phyloP scores from a whole-genome alignment of 1,284 basidiomycete species.

The Takashimella koratensis region DNA sequence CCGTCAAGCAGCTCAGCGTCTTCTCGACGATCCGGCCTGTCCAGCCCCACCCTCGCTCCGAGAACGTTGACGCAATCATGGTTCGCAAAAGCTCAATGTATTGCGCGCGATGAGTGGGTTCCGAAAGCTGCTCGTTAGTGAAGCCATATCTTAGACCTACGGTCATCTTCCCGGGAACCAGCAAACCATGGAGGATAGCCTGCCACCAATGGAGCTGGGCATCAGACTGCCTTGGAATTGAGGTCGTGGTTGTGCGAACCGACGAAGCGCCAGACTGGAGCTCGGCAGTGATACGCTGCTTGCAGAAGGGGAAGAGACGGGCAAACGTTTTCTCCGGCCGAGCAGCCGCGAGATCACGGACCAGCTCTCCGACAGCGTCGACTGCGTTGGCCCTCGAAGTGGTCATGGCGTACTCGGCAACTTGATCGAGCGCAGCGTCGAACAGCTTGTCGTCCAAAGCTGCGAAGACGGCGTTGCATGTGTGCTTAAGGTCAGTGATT shows the following conservation, averaged over 20 bases:
- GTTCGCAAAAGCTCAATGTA: slow-evolving; percentile 62
- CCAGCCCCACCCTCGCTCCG: slow-evolving; percentile 83
- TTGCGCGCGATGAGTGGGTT: slow-evolving; percentile 20
- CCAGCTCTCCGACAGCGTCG: slow-evolving; percentile 81
- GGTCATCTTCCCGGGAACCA: slow-evolving; percentile 33
- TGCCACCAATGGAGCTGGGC: slow-evolving; percentile 85
- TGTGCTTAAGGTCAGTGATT: slow-evolving; percentile 35
- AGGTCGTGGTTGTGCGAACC: slow-evolving; percentile 79
- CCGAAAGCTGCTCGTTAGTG: slow-evolving; percentile 16
- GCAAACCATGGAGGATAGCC: slow-evolving; percentile 37
- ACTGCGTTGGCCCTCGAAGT: slow-evolving; percentile 84
- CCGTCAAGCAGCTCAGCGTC: slow-evolving; percentile 69
- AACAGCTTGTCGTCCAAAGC: slow-evolving; percentile 86
- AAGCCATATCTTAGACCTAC: slow-evolving; percentile 11
- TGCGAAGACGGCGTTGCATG: slow-evolving; percentile 64
- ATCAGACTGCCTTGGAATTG: slow-evolving; percentile 77
- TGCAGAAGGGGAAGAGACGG: slow-evolving; percentile 76
- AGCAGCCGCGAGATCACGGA: slow-evolving; percentile 79
- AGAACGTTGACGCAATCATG: slow-evolving; percentile 74
- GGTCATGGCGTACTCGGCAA: slow-evolving; percentile 74
- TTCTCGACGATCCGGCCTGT: slow-evolving; percentile 76
- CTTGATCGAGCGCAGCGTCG: slow-evolving; percentile 77
- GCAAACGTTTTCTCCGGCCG: slow-evolving; percentile 72
- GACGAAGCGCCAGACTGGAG: slow-evolving; percentile 90
- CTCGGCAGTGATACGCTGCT: slow-evolving; percentile 77